Conservation (phyloP, 805 yeast species). For the Komagataella phaffii region DNA sequence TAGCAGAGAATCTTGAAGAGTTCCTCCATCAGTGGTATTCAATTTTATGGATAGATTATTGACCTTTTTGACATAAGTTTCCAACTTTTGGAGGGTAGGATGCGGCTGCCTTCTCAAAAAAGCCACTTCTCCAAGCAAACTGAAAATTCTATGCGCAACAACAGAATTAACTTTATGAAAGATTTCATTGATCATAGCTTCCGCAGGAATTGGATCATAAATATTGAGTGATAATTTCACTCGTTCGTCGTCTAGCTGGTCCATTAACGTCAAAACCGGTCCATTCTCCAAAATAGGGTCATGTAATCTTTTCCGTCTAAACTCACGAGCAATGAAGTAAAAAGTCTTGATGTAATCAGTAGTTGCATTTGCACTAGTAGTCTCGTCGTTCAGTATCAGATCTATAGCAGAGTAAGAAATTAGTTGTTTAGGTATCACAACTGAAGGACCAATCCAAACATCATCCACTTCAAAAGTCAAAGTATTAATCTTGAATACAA, state of each 20-base stretch:
- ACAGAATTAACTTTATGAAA: conserved; percentile 72
- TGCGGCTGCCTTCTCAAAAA: conserved; percentile 78
- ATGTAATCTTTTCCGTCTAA: conserved; percentile 53
- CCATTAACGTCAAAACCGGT: conserved; percentile 52
- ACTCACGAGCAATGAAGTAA: conserved; percentile 50
- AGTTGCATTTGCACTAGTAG: conserved; percentile 36
- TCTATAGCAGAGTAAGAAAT: conserved; percentile 45
- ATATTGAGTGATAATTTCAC: conserved; percentile 61
- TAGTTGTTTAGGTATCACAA: conserved; percentile 47
- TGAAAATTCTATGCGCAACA: conserved; percentile 68
- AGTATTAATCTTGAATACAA: conserved; percentile 70
- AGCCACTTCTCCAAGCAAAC: conserved; percentile 68
- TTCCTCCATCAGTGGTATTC: conserved; percentile 62
- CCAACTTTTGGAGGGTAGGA: conserved; percentile 74
- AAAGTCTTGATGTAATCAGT: conserved; percentile 53
- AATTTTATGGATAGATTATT: conserved; percentile 50
- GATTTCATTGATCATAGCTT: conserved; percentile 58
- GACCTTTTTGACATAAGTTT: conserved; percentile 62
- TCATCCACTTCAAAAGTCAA: conserved; percentile 58
- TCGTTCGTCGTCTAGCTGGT: conserved; percentile 77
- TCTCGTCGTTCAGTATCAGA: conserved; percentile 21
- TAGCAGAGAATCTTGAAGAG: conserved; percentile 60
- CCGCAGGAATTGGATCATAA: conserved; percentile 45
- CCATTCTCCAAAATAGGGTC: conserved; percentile 32
- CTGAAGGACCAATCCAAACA: conserved; percentile 64